Evolutionary conservation across 805 yeast genomes (phyloP).

Genomic region (Teunomyces funiuensis): DNA sequence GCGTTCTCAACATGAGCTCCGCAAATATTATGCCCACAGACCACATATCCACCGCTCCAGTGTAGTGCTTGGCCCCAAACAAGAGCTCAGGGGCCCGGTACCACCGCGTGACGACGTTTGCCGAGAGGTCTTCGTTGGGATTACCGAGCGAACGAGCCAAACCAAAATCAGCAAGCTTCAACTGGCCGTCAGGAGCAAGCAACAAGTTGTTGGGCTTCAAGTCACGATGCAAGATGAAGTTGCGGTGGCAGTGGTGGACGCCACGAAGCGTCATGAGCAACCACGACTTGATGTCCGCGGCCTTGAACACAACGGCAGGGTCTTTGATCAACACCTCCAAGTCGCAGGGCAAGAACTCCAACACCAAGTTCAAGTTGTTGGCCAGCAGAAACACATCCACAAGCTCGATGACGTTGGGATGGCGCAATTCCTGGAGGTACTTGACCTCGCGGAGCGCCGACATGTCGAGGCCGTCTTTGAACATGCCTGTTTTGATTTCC

Average conservation of each 20-base stretch:
- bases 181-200: slow-evolving; percentile 80
- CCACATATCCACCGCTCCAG: slow-evolving; percentile 47
- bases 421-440: slow-evolving; percentile 74
- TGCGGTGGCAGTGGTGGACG: slow-evolving; percentile 91
- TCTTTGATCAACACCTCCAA: slow-evolving; percentile 87
- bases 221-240: slow-evolving; percentile 88
- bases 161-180: slow-evolving; percentile 97
- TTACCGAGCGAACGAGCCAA: slow-evolving; percentile 82
- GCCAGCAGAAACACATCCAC: slow-evolving; percentile 79
- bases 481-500: slow-evolving; percentile 90
- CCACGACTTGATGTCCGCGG: slow-evolving; percentile 92
- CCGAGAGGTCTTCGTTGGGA: slow-evolving; percentile 72
- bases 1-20: slow-evolving; percentile 90
- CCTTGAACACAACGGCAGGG: slow-evolving; percentile 67
- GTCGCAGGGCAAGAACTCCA: slow-evolving; percentile 92
- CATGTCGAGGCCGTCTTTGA: slow-evolving; percentile 97
- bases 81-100: slow-evolving; percentile 75
- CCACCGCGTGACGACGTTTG: slow-evolving; percentile 97
- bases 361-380: slow-evolving; percentile 73
- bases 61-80: slow-evolving; percentile 46
- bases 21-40: slow-evolving; percentile 73
- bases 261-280: slow-evolving; percentile 92
- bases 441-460: slow-evolving; percentile 94
- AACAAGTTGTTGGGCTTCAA: slow-evolving; percentile 89
- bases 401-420: slow-evolving; percentile 80